These are phyloP conservation scores for Xylaria longipes DNA, from an alignment of 495 filamentous ascomycete genomes.

Conservation along the genomic window DNA sequence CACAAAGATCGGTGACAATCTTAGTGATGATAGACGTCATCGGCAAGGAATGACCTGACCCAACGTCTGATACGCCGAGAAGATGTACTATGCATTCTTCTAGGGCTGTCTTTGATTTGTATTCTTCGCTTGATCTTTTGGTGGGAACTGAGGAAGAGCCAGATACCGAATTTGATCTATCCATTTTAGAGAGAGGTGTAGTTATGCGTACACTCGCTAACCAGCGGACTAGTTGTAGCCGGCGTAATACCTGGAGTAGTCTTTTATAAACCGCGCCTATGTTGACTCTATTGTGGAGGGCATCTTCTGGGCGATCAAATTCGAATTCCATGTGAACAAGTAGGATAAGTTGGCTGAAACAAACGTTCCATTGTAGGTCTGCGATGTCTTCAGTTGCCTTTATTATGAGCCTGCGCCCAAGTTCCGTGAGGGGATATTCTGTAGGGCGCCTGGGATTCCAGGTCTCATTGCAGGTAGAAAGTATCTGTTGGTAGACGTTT, in stretches of 20 bases:
- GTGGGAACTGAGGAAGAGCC: conserved; percentile 33
- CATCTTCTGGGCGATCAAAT: conserved; percentile 68
- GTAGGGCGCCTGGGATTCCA: conserved; percentile 37
- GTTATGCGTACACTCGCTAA: conserved; percentile 66
- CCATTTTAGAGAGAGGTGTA: conserved; percentile 46
- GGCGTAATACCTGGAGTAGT: conserved; percentile 69
- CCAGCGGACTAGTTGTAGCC: conserved; percentile 83
- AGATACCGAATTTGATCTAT: conserved; percentile 37
- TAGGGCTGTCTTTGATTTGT: conserved; percentile 54
- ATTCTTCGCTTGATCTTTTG: conserved; percentile 47
- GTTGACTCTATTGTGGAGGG: conserved; percentile 67
- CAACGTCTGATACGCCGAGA: conserved; percentile 48
- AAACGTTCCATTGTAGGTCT: conserved; percentile 67
- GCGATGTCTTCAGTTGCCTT: conserved; percentile 80
- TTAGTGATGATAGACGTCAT: conserved; percentile 56
- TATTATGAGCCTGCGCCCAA: conserved; percentile 75
- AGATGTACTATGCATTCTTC: conserved; percentile 59
- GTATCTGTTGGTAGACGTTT: conserved; percentile 56
- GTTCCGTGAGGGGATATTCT: conserved; percentile 63
- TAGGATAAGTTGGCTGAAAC: conserved; percentile 83
- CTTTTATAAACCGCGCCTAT: conserved; percentile 69
- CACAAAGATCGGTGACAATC: conserved; percentile 62
- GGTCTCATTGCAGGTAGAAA: conserved; percentile 43
- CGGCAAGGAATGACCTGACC: conserved; percentile 36
- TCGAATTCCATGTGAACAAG: conserved; percentile 83